These are phyloP conservation scores for Arxiozyma heterogenica DNA, from an alignment of 1,139 yeast genomes.

Conservation along the genomic window DNA sequence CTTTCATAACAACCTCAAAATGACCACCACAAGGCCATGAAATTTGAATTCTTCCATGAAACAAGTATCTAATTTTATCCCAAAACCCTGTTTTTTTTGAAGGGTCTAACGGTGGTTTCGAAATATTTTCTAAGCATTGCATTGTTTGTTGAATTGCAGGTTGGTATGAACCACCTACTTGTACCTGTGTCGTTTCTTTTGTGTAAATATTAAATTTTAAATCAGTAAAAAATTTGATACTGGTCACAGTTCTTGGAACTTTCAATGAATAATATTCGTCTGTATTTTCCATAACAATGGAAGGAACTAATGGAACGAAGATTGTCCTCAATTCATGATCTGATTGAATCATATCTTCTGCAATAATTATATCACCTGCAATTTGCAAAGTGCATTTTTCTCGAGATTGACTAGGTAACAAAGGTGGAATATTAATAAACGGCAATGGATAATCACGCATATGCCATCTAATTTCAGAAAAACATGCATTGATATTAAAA, in stretches of 20 bases:
- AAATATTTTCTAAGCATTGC: constrained; percentile 72
- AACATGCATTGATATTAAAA: constrained; percentile 36
- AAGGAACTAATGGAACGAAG: constrained; percentile 53
- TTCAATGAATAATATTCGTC: constrained; percentile 47
- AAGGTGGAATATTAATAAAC: constrained; percentile 36
- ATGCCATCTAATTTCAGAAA: constrained; percentile 50
- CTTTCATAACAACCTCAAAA: constrained; percentile 49
- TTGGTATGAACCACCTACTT: constrained; percentile 82
- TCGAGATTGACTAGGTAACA: constrained; percentile 31
- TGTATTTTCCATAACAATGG: constrained; percentile 31
- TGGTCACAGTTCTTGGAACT: constrained; percentile 68
- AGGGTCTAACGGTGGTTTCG: constrained; percentile 76
- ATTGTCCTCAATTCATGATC: constrained; percentile 49
- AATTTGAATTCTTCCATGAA: constrained; percentile 47
- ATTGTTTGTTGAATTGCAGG: constrained; percentile 79
- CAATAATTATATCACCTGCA: constrained; percentile 45
- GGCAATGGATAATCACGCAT: constrained; percentile 61
- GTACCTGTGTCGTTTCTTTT: constrained; percentile 52
- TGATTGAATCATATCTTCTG: constrained; percentile 42
- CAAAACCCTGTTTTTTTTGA: constrained; percentile 73
- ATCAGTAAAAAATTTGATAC: constrained; percentile 65
- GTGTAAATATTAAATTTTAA: constrained; percentile 50
- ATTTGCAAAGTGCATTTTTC: constrained; percentile 31
- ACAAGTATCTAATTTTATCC: constrained; percentile 60
- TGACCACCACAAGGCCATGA: constrained; percentile 45